These are phyloP conservation scores for Tolypocladium ovalisporum DNA, from an alignment of 2,329 filamentous ascomycete genomes.

Conservation along the genomic window DNA sequence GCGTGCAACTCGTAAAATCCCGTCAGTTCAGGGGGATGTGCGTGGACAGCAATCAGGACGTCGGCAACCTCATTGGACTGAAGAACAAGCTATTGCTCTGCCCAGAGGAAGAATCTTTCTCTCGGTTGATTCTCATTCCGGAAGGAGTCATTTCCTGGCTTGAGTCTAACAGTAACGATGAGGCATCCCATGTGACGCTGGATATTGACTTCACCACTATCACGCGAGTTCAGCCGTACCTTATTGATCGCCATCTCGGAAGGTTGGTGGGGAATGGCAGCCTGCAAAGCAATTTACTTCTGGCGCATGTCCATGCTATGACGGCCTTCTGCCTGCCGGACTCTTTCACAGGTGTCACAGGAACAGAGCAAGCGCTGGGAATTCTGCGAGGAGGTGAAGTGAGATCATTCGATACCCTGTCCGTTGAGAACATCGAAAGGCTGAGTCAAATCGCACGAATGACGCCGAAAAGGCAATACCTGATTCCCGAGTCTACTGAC, in stretches of 20 bases:
- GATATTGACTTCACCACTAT: conserved; percentile 13
- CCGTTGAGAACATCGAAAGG: neutral
- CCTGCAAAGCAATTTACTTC: conserved; percentile 36
- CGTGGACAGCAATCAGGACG: conserved; percentile 32
- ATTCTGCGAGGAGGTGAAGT: conserved; percentile 36
- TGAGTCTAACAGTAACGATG: neutral
- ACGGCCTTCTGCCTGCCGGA: conserved; percentile 41
- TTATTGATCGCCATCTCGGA: conserved; percentile 34
- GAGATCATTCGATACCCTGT: conserved; percentile 19
- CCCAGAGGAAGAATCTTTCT: conserved; percentile 3
- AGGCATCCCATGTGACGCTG: conserved; percentile 20
- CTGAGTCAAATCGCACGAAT: neutral
- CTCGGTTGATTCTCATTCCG: conserved; percentile 25
- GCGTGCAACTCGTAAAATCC: conserved; percentile 23
- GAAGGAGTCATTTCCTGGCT: conserved; percentile 13
- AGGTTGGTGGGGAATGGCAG: conserved; percentile 37
- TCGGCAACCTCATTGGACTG: conserved; percentile 39
- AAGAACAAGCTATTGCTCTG: conserved; percentile 35
- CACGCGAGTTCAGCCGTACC: conserved; percentile 26
- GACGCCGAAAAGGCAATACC: neutral
- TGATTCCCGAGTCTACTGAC: no score
- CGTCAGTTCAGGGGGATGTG: conserved; percentile 38
- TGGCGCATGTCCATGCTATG: conserved; percentile 39
- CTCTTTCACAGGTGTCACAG: conserved; percentile 33
- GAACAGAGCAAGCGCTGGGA: conserved; percentile 38